These are phyloP conservation scores for Yamadazyma dendronema DNA, from an alignment of 1,139 yeast genomes.

Conservation along the genomic window DNA sequence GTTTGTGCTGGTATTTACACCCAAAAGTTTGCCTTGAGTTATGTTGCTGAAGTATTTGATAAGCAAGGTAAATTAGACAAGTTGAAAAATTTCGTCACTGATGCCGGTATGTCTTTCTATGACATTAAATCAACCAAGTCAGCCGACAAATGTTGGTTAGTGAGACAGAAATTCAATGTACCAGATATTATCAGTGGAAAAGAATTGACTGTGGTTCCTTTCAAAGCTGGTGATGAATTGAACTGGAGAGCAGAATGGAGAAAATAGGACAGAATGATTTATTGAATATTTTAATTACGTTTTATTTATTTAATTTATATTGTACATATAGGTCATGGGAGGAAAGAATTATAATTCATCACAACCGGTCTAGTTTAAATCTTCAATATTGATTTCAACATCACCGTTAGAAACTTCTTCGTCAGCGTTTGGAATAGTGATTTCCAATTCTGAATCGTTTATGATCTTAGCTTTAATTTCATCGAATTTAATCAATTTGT, in stretches of 20 bases:
- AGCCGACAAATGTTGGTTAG: constrained; percentile 50
- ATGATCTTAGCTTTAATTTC: constrained; percentile 41
- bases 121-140: constrained; percentile 45
- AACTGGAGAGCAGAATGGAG: constrained; percentile 81
- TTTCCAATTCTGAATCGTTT: constrained; percentile 42
- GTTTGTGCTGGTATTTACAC: constrained; percentile 98
- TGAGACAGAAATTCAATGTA: constrained; percentile 49
- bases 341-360: not conserved
- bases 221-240: constrained; percentile 76
- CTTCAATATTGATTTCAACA: constrained; percentile 16
- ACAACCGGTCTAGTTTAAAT: constrained; percentile 2
- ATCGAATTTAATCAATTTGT: constrained; percentile 37
- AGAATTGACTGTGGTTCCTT: constrained; percentile 74
- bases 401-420: constrained; percentile 21
- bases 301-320: constrained; percentile 3
- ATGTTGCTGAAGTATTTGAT: constrained; percentile 86
- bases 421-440: constrained; percentile 41
- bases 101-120: constrained; percentile 72
- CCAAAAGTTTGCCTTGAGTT: constrained; percentile 78
- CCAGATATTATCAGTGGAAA: constrained; percentile 57
- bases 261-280: constrained; percentile 8
- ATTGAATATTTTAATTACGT: not conserved
- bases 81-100: constrained; percentile 72
- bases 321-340: constrained; percentile 8
- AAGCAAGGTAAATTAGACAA: constrained; percentile 58